Base-by-base conservation (phyloP, 495 filamentous ascomycete species). In the Sporormia fimetaria region DNA sequence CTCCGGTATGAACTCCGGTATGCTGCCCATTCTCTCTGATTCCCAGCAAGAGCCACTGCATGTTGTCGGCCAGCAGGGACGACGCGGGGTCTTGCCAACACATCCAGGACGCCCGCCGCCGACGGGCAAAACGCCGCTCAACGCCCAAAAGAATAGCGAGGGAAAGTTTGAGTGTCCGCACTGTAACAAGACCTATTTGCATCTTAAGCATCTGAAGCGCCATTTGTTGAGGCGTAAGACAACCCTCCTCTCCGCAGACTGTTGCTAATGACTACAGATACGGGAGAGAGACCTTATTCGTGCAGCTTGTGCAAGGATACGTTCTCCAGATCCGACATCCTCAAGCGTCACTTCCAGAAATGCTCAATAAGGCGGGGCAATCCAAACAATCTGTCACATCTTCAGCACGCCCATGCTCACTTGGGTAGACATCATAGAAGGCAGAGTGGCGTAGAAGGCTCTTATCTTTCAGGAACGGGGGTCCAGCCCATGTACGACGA, bases 301-400 rank as follows among this genome's bases (percentile, higher is more conserved):
- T 98, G 90, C 66, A 80, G 86, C 45, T 71, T 98, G 29, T 98
- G 90, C 67, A 81, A 87, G 59, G 90, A 98, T 62, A 95, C 84
- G n/a, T 98, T 98, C 65, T 94, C 87, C 18, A 78, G 90, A 57
- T 93, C 84, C 67, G 90, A 98, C 61, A 98, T 98, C 49, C 66
- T 98, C 58, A 98, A 98, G 67, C 81, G 90, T 43, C 90, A 98
- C 62, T 98, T 98, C 61, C 84, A 93, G 59, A 98, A 98, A 64
- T 98, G 90, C 64, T 94, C 88, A 21, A 78, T 94, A 37, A 76
- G 90, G 49, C 77, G 90, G 49, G 90, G 90, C 31, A 95, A 95
- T 66, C 88, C 88, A 18, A 92, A 82, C 16, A 87, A 86, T 40
- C 81, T 79, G 41, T 90, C 77, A 53, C 88, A 98, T 70, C 65